phyloP scores from a whole-genome alignment of 345 rosid species.

The Eucalyptus coolabah region DNA sequence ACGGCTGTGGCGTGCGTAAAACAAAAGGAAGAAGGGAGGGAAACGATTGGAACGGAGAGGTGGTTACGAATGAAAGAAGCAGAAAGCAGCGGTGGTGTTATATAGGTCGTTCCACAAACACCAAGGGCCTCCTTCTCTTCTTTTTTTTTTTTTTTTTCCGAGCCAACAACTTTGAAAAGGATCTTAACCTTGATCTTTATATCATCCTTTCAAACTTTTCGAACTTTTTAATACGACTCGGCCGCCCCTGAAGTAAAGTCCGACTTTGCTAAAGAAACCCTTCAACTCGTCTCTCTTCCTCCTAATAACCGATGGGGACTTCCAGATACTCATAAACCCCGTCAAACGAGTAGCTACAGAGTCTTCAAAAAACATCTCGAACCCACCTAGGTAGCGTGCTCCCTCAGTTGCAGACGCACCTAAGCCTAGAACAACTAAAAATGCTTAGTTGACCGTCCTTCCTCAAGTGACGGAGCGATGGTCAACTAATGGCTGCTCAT shows the following conservation, averaged over 20 bases:
- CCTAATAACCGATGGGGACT: background rate
- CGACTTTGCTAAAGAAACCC: background rate
- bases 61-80: too few species aligned
- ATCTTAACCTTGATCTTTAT: background rate
- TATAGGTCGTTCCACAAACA: too few species aligned
- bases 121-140: too few species aligned
- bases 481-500: too few species aligned
- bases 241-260: background rate
- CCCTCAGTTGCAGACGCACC: background rate
- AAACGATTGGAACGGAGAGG: too few species aligned
- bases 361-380: too few species aligned
- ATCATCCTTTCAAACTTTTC: background rate
- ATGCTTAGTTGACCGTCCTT: too few species aligned
- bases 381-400: background rate
- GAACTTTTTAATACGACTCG: background rate
- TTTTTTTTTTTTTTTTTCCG: rapidly evolving
- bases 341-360: background rate
- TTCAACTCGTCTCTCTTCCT: background rate
- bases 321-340: background rate
- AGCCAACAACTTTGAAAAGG: background rate
- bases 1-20: too few species aligned
- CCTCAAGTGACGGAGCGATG: too few species aligned
- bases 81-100: too few species aligned
- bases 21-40: too few species aligned
- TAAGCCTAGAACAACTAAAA: background rate